Evolutionary conservation across 257 asterid genomes (phyloP).

Genomic region (Solanum chaucha): DNA sequence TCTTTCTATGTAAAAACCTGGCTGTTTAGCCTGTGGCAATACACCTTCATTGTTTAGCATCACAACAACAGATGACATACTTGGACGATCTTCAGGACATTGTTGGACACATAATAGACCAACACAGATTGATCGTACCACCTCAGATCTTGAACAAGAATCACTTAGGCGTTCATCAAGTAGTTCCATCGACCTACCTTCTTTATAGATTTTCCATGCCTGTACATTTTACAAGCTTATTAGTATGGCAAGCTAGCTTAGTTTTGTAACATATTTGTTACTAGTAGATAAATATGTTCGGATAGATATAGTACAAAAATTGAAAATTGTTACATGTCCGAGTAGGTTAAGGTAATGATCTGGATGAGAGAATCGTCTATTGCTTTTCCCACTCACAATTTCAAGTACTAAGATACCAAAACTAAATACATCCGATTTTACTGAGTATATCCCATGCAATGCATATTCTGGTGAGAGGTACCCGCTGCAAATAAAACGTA

Average conservation of each 20-base stretch:
- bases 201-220: slow-evolving; percentile 22
- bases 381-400: slow-evolving; percentile 18
- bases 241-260: neutral
- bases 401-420: slow-evolving; percentile 19
- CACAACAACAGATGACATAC: slow-evolving; percentile 19
- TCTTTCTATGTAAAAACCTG: slow-evolving; percentile 18
- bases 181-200: slow-evolving; percentile 13
- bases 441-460: slow-evolving; percentile 12
- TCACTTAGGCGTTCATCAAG: slow-evolving; percentile 3
- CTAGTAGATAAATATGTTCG: neutral
- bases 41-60: slow-evolving; percentile 21
- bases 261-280: neutral
- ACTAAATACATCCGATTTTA: slow-evolving; percentile 25
- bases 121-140: slow-evolving; percentile 18
- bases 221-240: neutral
- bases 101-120: slow-evolving; percentile 29
- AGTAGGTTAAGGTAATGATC: slow-evolving; percentile 13
- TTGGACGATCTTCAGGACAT: slow-evolving; percentile 20
- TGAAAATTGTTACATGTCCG: slow-evolving; percentile 11
- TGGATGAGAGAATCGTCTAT: slow-evolving; percentile 10
- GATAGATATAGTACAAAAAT: neutral
- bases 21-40: slow-evolving; percentile 13
- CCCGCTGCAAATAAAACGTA: slow-evolving; percentile 1
- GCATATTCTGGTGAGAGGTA: slow-evolving; percentile 23
- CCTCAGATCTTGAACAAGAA: neutral